A percentile compares a stretch with the other conserved stretches of the same genome.
Conservation (phyloP, 208 protist genomes). For the Naegleria lovaniensis region DNA sequence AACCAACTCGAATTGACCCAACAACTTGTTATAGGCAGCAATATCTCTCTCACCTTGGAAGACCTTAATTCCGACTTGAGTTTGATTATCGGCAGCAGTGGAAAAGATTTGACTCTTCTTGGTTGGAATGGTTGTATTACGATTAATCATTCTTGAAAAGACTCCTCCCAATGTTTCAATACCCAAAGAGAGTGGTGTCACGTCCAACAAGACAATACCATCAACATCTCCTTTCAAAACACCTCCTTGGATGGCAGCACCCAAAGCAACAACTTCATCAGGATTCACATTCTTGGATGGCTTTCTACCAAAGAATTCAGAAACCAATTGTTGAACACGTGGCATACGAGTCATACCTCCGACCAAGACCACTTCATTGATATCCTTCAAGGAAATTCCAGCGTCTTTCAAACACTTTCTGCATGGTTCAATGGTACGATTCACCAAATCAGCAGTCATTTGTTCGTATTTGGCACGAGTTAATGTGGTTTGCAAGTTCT, state of each 20-base stretch:
- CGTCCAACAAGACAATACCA: conserved; percentile 93
- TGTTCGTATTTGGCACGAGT: conserved; percentile 82
- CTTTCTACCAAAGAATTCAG: conserved; percentile 82
- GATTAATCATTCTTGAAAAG: conserved; percentile 92
- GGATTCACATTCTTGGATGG: conserved; percentile 96
- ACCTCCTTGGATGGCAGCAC: conserved; percentile 95
- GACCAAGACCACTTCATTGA: conserved; percentile 93
- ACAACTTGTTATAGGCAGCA: conserved; percentile 81
- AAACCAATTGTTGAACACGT: conserved; percentile 72
- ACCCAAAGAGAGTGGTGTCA: conserved; percentile 95
- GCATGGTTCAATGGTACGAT: conserved; percentile 71
- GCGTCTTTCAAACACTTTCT: conserved; percentile 72
- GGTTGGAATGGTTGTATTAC: conserved; percentile 97
- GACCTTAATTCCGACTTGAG: conserved; percentile 80
- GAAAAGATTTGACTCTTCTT: conserved; percentile 91
- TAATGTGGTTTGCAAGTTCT: conserved; percentile 77
- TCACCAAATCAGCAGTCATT: conserved; percentile 60
- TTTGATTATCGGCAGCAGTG: conserved; percentile 81
- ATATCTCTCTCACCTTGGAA: conserved; percentile 88
- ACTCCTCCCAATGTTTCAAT: conserved; percentile 94
- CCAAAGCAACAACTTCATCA: conserved; percentile 98
- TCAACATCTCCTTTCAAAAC: conserved; percentile 79
- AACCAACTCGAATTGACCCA: conserved; percentile 85
- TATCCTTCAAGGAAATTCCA: conserved; percentile 63
- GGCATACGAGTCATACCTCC: conserved; percentile 97